Percentiles rank a stretch among this genome's conserved stretches.
phyloP scores from a whole-genome alignment of 495 filamentous ascomycete genomes.

The Trypethelium eluteriae region DNA sequence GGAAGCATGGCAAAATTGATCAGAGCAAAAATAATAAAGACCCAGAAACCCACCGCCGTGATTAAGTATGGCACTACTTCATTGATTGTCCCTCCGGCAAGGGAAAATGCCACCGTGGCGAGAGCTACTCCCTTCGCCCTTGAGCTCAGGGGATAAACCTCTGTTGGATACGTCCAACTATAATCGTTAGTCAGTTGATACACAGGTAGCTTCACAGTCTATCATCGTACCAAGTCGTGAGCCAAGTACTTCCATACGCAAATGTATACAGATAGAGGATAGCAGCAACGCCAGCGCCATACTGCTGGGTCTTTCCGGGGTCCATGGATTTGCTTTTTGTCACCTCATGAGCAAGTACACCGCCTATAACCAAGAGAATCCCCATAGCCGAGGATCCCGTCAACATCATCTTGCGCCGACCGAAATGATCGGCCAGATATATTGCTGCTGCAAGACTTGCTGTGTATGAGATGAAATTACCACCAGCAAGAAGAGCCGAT shows the following conservation, averaged over 20 bases:
- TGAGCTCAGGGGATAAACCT: constrained; percentile 60
- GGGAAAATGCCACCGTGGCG: constrained; percentile 58
- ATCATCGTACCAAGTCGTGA: constrained; percentile 24
- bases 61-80: constrained; percentile 17
- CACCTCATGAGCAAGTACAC: constrained; percentile 13
- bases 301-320: constrained; percentile 14
- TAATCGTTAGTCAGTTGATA: neutral
- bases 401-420: constrained; percentile 15
- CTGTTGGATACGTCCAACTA: constrained; percentile 57
- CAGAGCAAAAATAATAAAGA: constrained; percentile 17
- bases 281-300: constrained; percentile 13
- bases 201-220: neutral
- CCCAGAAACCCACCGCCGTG: constrained; percentile 12
- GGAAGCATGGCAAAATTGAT: constrained; percentile 18
- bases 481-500: constrained; percentile 7
- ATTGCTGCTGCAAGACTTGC: constrained; percentile 13
- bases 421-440: constrained; percentile 10
- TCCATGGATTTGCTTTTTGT: constrained; percentile 1
- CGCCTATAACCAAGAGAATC: constrained; percentile 14
- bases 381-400: constrained; percentile 14
- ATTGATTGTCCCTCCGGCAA: constrained; percentile 16
- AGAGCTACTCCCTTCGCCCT: constrained; percentile 60
- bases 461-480: constrained; percentile 2
- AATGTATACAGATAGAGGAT: constrained; percentile 48
- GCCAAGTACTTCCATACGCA: constrained; percentile 62